A percentile compares a stretch with the other conserved stretches of the same genome.
These are phyloP conservation scores for Akanthomyces lecanii DNA, from an alignment of 2,329 filamentous ascomycete species.

Conservation along the genomic window DNA sequence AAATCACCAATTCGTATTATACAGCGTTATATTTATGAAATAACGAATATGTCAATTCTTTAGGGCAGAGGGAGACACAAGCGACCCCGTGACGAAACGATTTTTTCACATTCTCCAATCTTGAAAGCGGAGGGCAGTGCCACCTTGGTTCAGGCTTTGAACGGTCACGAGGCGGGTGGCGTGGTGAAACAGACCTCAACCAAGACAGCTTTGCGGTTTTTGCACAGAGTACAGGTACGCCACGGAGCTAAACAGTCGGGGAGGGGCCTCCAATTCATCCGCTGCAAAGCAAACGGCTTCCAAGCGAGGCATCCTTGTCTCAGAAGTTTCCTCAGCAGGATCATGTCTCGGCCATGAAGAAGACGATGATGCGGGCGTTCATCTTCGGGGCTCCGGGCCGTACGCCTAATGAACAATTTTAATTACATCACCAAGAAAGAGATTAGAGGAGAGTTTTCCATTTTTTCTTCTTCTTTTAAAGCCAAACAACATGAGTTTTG, in stretches of 20 bases:
- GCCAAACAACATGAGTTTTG: too few relatives aligned
- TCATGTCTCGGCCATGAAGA: neutral
- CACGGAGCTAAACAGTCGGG: neutral
- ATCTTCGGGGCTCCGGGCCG: neutral
- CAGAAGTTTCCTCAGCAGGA: neutral
- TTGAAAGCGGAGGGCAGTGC: neutral
- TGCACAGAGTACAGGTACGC: neutral
- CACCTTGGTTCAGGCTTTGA: neutral
- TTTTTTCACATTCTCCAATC: neutral
- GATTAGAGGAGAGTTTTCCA: too few relatives aligned
- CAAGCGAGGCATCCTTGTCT: neutral
- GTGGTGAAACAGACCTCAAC: constrained; percentile 10
- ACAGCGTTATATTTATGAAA: neutral
- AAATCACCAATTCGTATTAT: neutral
- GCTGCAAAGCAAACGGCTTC: constrained; percentile 1
- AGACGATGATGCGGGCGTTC: neutral
- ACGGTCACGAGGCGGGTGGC: constrained; percentile 11
- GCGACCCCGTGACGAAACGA: neutral
- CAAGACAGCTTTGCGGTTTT: constrained; percentile 3
- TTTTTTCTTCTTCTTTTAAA: too few relatives aligned
- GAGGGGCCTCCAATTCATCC: neutral
- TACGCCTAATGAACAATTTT: neutral
- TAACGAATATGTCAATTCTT: neutral
- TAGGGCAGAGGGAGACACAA: neutral
- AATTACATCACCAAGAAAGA: too few relatives aligned